Percentiles rank a stretch among this genome's conserved stretches.
Evolutionary conservation across 129 eudicot genomes (phyloP).

Genomic region (Chrysanthemum makinoi): DNA sequence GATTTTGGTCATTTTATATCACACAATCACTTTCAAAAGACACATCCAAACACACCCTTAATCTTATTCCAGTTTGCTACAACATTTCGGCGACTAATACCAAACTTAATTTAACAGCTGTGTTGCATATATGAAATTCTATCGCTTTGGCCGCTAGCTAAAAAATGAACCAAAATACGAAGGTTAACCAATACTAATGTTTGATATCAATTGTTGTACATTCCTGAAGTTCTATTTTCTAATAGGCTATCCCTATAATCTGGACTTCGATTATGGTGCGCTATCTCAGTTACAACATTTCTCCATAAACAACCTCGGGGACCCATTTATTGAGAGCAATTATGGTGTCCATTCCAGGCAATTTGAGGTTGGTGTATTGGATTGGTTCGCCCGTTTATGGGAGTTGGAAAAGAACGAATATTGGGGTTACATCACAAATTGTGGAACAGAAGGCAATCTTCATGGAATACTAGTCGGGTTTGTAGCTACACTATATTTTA

Average conservation of each 20-base stretch:
- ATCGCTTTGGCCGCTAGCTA: background rate
- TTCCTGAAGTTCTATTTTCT: background rate
- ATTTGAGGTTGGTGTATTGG: constrained; percentile 97
- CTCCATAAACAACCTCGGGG: constrained; percentile 94
- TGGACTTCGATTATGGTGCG: constrained; percentile 98
- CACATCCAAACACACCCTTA: constrained; percentile 6
- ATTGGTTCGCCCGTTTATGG: constrained; percentile 98
- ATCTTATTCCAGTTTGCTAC: background rate
- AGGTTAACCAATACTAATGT: background rate
- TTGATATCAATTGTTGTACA: background rate
- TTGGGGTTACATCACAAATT: constrained; percentile 98
- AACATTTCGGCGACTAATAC: background rate
- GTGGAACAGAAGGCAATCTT: constrained; percentile 99
- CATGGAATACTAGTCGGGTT: constrained; percentile 96
- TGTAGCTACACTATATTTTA: constrained; percentile 21
- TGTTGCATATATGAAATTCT: background rate
- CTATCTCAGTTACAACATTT: constrained; percentile 89
- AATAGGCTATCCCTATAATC: constrained; percentile 89
- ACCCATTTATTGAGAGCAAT: constrained; percentile 97
- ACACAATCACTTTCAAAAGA: background rate
- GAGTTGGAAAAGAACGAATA: constrained; percentile 80
- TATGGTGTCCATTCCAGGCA: constrained; percentile 98
- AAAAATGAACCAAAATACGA: background rate
- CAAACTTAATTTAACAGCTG: background rate
- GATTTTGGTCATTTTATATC: background rate